phyloP scores from a whole-genome alignment of 495 filamentous ascomycete species.

The Aspergillus panamensis region DNA sequence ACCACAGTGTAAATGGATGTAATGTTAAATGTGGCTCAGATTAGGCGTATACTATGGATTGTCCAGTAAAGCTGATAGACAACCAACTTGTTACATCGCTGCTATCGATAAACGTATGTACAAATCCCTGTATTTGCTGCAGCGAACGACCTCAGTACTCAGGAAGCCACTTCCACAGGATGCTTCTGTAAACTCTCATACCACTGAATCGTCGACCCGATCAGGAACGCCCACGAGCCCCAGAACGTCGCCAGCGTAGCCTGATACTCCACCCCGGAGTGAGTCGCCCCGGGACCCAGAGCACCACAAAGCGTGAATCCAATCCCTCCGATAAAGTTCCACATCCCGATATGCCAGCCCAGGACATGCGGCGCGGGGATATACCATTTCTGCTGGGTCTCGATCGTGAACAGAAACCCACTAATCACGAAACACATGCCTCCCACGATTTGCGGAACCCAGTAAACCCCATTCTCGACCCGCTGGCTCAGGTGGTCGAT shows the following conservation, averaged over 20 bases:
- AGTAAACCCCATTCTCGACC: slow-evolving; percentile 56
- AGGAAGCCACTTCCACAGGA: slow-evolving; percentile 44
- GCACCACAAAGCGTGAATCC: slow-evolving; percentile 68
- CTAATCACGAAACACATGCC: slow-evolving; percentile 61
- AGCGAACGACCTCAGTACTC: too few relatives aligned
- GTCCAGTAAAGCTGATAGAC: too few relatives aligned
- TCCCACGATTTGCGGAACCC: slow-evolving; percentile 66
- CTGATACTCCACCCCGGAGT: slow-evolving; percentile 55
- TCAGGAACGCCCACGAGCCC: slow-evolving; percentile 67
- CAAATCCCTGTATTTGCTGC: too few relatives aligned
- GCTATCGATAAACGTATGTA: too few relatives aligned
- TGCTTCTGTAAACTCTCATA: slow-evolving; percentile 61
- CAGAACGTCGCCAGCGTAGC: slow-evolving; percentile 59
- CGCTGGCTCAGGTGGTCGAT: slow-evolving; percentile 42
- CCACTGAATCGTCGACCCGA: slow-evolving; percentile 62
- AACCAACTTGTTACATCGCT: too few relatives aligned
- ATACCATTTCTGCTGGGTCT: slow-evolving; percentile 67
- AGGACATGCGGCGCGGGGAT: slow-evolving; percentile 53
- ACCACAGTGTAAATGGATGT: too few relatives aligned
- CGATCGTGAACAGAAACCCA: slow-evolving; percentile 60
- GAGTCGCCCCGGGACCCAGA: slow-evolving; percentile 50
- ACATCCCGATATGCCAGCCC: slow-evolving; percentile 59
- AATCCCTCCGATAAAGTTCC: slow-evolving; percentile 59
- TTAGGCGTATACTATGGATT: too few relatives aligned
- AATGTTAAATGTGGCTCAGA: too few relatives aligned